Evolutionary conservation across 176 grass and related monocot genomes (phyloP).

Genomic region (Juncus effusus): DNA sequence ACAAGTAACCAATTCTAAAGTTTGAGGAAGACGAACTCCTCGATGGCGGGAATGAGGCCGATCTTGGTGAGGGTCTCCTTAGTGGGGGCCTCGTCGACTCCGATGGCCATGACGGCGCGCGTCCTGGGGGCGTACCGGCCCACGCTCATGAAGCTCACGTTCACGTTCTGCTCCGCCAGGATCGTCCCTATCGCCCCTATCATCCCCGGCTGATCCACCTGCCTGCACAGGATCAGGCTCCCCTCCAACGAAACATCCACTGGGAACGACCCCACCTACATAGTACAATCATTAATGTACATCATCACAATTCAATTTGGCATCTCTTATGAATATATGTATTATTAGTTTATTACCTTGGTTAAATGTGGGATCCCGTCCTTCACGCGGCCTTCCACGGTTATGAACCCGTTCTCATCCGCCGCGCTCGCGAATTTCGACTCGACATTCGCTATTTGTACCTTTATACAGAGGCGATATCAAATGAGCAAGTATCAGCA

Average conservation of each 20-base stretch:
- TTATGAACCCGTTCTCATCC: slow-evolving; percentile 50
- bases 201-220: slow-evolving; percentile 87
- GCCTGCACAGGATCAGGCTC: slow-evolving; percentile 80
- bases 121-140: slow-evolving; percentile 62
- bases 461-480: slow-evolving; percentile 4
- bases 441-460: slow-evolving; percentile 64
- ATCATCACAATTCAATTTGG: too few relatives aligned
- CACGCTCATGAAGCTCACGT: slow-evolving; percentile 93
- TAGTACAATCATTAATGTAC: too few relatives aligned
- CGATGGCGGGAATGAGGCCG: slow-evolving; percentile 65
- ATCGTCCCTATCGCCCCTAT: slow-evolving; percentile 63
- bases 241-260: slow-evolving; percentile 82
- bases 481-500: not conserved
- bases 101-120: slow-evolving; percentile 75
- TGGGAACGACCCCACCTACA: slow-evolving; percentile 50
- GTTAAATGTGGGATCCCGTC: slow-evolving; percentile 72
- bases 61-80: slow-evolving; percentile 62
- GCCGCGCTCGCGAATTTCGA: slow-evolving; percentile 75
- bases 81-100: slow-evolving; percentile 63
- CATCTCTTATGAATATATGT: too few relatives aligned
- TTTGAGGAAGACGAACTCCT: slow-evolving; percentile 91
- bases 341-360: slow-evolving; percentile 20
- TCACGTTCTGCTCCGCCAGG: slow-evolving; percentile 70
- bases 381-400: slow-evolving; percentile 61
- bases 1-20: slow-evolving; percentile 17